Base-by-base conservation (phyloP, 129 eudicot species). In the Pittosporum tobira region DNA sequence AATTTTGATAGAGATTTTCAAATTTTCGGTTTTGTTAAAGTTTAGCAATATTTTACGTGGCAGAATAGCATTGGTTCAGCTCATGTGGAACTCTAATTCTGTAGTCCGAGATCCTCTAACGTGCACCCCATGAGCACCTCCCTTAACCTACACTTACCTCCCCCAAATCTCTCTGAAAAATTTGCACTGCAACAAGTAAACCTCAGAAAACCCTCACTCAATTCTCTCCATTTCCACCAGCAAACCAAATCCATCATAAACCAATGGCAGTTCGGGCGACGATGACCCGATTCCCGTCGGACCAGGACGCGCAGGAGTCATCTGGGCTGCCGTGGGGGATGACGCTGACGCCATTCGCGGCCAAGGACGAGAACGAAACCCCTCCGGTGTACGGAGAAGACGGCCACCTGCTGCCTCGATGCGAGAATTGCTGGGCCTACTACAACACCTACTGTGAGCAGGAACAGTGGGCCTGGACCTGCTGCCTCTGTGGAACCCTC, bases 341-440 rank as follows among this genome's bases (percentile, higher is more conserved):
- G 22, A 78, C 96, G 21, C 69, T 91, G 46, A 62, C 96, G 48
- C 99, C 99, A 14, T 91, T 86, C 75, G 80, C 88, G 6, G 77
- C 75, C 46, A 73, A 49, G 72, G 96, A 91, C 77, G 99, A 91
- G 82, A 78, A 86, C 83, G 85, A 90, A 20, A 65, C 63, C 61
- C 75, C 90, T 19, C 99, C 99, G 66, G 78, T 73, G 75, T 80
- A 76, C 81, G 99, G 99, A 86, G 83, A 94, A 27, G 80, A 73
- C 64, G 99, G 99, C 6, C 72, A 91, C 45, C 52, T 76, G 54
- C 65, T 87, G 55, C 96, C 99, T 14, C 67, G 99, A 62, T 91
- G 99, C 64, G 99, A 91, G 80, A 83, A 87, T 58, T 91, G 99
- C 19, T 91, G 88, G 88, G 96, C 84, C 0, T 91, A 91, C 68